Conservation (phyloP, 164 flowering plant genomes). For the Cinnamomum chago region DNA sequence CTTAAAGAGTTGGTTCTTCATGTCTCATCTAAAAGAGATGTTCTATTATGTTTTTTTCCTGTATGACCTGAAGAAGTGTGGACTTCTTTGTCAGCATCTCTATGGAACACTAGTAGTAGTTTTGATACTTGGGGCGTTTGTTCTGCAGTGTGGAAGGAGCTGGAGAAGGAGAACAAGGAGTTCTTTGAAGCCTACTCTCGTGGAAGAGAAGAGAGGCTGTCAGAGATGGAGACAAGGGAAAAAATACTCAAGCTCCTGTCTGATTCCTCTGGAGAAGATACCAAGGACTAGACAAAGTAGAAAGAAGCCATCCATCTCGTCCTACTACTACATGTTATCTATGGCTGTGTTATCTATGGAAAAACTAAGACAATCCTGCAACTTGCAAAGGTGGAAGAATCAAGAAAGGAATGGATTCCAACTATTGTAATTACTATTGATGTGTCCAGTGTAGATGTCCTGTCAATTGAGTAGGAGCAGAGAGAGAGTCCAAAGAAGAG, state of each 20-base stretch:
- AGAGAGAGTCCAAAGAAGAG: not conserved
- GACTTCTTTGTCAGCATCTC: not conserved
- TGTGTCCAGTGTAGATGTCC: not conserved
- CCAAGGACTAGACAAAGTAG: constrained; percentile 1
- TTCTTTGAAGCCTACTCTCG: constrained; percentile 65
- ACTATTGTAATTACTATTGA: not conserved
- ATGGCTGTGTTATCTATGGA: not conserved
- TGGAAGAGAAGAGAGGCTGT: constrained; percentile 25
- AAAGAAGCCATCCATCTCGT: not conserved
- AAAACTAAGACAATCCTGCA: not conserved
- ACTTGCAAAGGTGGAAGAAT: too few relatives aligned
- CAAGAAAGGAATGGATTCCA: not conserved
- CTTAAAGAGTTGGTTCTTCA: not conserved
- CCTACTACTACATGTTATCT: not conserved
- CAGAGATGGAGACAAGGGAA: constrained; percentile 35
- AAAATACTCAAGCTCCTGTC: constrained; percentile 45
- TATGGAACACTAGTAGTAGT: too few relatives aligned
- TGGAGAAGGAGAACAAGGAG: constrained; percentile 86
- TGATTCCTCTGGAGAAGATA: constrained; percentile 20
- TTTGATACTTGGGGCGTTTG: not conserved
- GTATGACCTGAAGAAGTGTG: too few relatives aligned
- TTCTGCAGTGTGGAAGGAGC: constrained; percentile 74
- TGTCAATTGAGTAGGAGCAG: not conserved
- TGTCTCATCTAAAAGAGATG: not conserved
- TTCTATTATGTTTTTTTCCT: not conserved